These are phyloP conservation scores for Cotoneaster glaucophyllus DNA, from an alignment of 306 rosid species.

Conservation along the genomic window DNA sequence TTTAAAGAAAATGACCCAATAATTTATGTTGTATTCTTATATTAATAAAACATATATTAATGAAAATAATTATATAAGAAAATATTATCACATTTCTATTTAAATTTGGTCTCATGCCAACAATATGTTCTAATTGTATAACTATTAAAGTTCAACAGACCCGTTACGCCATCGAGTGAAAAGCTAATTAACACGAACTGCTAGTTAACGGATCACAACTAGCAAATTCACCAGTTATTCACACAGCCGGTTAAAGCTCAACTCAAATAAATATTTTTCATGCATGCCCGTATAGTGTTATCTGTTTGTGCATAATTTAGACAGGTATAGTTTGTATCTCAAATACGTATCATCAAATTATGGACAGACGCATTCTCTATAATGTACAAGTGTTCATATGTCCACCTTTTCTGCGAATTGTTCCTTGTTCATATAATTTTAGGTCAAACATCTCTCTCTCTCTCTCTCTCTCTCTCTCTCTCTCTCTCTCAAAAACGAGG, in stretches of 20 bases:
- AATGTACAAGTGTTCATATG: background rate
- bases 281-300: background rate
- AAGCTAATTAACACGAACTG: background rate
- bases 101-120: background rate
- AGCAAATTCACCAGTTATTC: background rate
- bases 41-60: too few relatives aligned
- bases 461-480: background rate
- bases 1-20: too few relatives aligned
- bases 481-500: background rate
- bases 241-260: background rate
- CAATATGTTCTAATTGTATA: too few relatives aligned
- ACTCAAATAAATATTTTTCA: background rate
- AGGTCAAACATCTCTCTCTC: background rate
- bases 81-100: too few relatives aligned
- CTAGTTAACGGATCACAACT: background rate
- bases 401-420: slow-evolving; percentile 6
- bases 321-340: background rate
- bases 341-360: background rate
- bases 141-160: background rate
- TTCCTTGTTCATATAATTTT: background rate
- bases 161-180: background rate
- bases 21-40: too few relatives aligned
- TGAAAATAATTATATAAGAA: too few relatives aligned
- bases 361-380: background rate
- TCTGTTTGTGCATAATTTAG: background rate